Conservation (phyloP, 495 filamentous ascomycete species). For the Penicillium steckii region DNA sequence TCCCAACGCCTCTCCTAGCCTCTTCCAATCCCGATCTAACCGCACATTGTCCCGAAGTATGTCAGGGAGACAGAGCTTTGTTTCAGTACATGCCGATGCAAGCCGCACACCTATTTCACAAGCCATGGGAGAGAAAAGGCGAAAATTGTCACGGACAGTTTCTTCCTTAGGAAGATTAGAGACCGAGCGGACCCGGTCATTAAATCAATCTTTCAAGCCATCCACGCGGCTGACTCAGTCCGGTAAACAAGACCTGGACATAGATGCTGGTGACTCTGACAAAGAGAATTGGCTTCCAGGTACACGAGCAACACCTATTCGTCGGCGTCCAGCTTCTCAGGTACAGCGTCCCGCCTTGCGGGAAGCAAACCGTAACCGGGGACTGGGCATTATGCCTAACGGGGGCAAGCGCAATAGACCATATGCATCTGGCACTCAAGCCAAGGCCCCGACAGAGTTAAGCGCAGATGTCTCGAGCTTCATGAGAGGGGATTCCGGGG, state of each 20-base stretch:
- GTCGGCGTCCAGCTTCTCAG: constrained; percentile 36
- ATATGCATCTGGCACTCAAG: constrained; percentile 27
- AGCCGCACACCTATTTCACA: constrained; percentile 43
- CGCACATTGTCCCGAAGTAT: constrained; percentile 38
- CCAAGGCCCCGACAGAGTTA: constrained; percentile 32
- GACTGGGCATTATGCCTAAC: constrained; percentile 25
- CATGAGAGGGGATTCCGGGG: constrained; percentile 60
- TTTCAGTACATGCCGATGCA: constrained; percentile 44
- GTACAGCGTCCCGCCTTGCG: constrained; percentile 43
- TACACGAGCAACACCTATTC: constrained; percentile 40
- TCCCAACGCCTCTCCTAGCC: constrained; percentile 68
- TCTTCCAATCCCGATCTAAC: constrained; percentile 66
- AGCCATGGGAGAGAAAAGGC: constrained; percentile 53
- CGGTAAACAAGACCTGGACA: constrained; percentile 35
- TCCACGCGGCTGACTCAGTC: constrained; percentile 27
- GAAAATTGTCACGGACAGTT: constrained; percentile 60
- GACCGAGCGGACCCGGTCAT: constrained; percentile 32
- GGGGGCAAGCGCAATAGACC: constrained; percentile 39
- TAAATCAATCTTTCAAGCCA: constrained; percentile 16
- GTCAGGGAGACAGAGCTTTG: constrained; percentile 54
- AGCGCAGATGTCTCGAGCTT: constrained; percentile 65
- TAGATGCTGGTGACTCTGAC: constrained; percentile 71
- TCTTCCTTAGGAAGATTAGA: constrained; percentile 71
- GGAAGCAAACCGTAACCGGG: constrained; percentile 40
- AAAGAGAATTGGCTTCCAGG: constrained; percentile 89